These are phyloP conservation scores for Nephromyces sp. DNA, from an alignment of 169 alveolate genomes.

Conservation along the genomic window DNA sequence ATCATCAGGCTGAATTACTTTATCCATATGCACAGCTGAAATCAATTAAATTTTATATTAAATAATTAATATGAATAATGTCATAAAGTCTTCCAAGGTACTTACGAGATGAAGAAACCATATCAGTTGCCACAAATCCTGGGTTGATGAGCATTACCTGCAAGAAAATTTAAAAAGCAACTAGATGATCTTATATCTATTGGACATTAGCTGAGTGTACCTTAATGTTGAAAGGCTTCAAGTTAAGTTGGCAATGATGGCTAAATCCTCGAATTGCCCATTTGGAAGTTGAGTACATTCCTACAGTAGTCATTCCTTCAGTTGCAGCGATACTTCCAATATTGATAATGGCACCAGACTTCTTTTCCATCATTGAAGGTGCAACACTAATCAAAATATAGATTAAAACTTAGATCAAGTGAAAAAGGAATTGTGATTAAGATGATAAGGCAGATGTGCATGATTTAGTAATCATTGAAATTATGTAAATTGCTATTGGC, in stretches of 20 bases:
- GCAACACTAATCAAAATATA: not conserved
- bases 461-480: no score
- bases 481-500: no score
- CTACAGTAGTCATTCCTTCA: not conserved
- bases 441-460: no score
- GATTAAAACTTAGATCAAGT: not conserved
- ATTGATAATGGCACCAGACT: not conserved
- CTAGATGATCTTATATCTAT: not conserved
- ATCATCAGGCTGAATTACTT: not conserved
- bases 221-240: not conserved
- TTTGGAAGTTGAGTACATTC: not conserved
- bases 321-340: not conserved
- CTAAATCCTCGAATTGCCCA: not conserved
- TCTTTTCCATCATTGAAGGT: not conserved
- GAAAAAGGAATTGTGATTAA: no score
- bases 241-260: not conserved
- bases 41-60: no score
- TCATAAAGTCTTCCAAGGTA: not conserved
- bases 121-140: not conserved
- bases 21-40: not conserved
- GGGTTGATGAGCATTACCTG: not conserved
- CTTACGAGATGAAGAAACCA: not conserved
- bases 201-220: not conserved
- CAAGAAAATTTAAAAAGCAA: not conserved
- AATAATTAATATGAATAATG: not conserved